Percentiles rank a stretch among this genome's conserved stretches.
These are phyloP conservation scores for Puccinia hordei DNA, from an alignment of 1,284 basidiomycete genomes.

Conservation along the genomic window DNA sequence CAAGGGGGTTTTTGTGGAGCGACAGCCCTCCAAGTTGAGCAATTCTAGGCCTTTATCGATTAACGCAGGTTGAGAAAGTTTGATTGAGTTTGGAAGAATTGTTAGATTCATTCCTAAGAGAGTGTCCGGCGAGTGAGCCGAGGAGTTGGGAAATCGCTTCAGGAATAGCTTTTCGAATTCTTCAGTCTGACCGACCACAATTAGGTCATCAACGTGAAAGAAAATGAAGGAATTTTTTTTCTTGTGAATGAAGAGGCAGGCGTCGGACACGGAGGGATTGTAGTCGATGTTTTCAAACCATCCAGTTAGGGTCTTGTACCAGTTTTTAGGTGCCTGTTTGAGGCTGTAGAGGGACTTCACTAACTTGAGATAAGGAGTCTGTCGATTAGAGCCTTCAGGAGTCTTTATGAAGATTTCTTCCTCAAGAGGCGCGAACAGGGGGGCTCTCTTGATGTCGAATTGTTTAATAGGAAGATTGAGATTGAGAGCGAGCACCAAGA, in stretches of 20 bases:
- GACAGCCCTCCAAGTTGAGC: not conserved
- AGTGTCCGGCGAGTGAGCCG: not conserved
- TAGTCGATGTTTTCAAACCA: not conserved
- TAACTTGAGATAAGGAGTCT: not conserved
- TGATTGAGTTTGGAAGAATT: too few species aligned
- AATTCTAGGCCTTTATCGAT: not conserved
- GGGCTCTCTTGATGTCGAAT: not conserved
- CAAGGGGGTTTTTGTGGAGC: not conserved
- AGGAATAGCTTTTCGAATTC: not conserved
- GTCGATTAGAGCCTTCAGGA: not conserved
- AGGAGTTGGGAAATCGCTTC: not conserved
- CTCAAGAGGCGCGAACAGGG: not conserved
- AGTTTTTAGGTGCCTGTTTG: not conserved
- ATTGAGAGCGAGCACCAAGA: not conserved
- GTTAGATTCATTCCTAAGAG: not conserved
- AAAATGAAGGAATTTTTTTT: not conserved
- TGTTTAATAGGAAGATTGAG: not conserved
- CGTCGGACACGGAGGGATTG: not conserved
- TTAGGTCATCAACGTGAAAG: not conserved
- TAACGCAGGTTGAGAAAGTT: not conserved
- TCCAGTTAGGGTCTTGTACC: not conserved
- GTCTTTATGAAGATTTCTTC: not conserved
- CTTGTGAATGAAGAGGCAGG: not conserved
- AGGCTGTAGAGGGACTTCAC: not conserved
- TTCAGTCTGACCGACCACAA: not conserved